Evolutionary conservation across 257 asterid species (phyloP).

Genomic region (Cynanchum wilfordii): DNA sequence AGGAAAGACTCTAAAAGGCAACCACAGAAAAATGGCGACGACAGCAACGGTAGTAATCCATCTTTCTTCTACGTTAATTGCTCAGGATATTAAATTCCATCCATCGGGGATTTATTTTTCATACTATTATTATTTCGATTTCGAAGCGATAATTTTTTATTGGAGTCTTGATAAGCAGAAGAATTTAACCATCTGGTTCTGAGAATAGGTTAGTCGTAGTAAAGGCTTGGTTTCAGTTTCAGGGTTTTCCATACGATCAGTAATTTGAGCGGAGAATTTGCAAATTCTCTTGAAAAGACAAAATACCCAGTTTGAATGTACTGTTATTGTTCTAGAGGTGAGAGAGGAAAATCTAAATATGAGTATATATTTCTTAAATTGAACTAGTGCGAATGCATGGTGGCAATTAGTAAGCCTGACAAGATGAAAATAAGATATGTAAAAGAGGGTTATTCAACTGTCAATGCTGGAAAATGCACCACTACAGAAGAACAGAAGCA

Average conservation of each 20-base stretch:
- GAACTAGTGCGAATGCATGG: not conserved
- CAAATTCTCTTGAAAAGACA: not conserved
- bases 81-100: not conserved
- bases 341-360: not conserved
- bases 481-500: not conserved
- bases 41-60: conserved; percentile 8
- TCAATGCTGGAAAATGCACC: not conserved
- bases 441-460: not conserved
- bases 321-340: not conserved
- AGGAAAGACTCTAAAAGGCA: conserved; percentile 16
- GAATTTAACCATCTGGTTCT: not conserved
- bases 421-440: not conserved
- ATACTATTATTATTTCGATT: not conserved
- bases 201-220: not conserved
- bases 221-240: not conserved
- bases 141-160: not conserved
- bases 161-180: no score
- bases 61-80: not conserved
- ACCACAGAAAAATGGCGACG: conserved; percentile 16
- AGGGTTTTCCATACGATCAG: not conserved
- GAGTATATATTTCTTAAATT: not conserved
- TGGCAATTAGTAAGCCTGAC: not conserved
- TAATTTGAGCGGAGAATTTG: not conserved
- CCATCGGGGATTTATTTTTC: not conserved
- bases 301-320: not conserved